Conservation (phyloP, 2,329 filamentous ascomycete genomes). For the Verticillium klebahnii region DNA sequence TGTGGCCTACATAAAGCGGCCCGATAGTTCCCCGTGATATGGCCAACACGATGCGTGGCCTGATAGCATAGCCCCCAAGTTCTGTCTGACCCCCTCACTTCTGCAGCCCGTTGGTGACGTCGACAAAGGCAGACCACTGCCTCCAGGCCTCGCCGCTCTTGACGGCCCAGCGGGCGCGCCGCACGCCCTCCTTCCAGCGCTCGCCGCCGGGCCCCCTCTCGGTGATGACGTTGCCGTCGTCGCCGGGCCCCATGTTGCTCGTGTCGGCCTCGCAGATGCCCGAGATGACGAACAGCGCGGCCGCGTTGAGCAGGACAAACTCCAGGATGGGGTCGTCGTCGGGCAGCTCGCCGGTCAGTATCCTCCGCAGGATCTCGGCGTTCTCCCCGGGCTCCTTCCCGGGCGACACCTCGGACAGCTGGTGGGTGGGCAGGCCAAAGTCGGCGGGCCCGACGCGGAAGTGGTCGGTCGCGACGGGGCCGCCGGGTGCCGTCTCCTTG, state of each 20-base stretch:
- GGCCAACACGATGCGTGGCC: too few relatives aligned
- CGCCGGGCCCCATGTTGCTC: conserved; percentile 73
- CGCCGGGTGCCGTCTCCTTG: conserved; percentile 26
- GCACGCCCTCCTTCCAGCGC: conserved; percentile 91
- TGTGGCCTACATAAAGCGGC: not conserved
- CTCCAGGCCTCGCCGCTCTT: conserved; percentile 80
- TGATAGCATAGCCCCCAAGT: too few relatives aligned
- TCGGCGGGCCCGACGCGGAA: conserved; percentile 80
- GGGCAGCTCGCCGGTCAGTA: conserved; percentile 69
- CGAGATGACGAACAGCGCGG: conserved; percentile 78
- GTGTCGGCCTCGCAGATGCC: conserved; percentile 81
- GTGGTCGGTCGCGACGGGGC: conserved; percentile 57
- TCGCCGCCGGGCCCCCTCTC: conserved; percentile 82
- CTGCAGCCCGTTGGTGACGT: conserved; percentile 61
- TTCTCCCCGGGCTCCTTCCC: conserved; percentile 86
- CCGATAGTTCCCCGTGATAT: too few relatives aligned
- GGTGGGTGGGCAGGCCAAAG: conserved; percentile 75
- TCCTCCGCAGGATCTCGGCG: conserved; percentile 72
- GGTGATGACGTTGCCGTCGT: conserved; percentile 74
- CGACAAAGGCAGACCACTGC: conserved; percentile 79
- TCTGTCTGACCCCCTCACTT: too few relatives aligned
- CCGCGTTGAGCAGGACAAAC: conserved; percentile 93
- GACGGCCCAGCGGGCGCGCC: conserved; percentile 83
- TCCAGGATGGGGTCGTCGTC: conserved; percentile 80
- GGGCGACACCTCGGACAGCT: conserved; percentile 72